Evolutionary conservation across 139 green algal species (phyloP).

Genomic region (Helicosporidium sp.): DNA sequence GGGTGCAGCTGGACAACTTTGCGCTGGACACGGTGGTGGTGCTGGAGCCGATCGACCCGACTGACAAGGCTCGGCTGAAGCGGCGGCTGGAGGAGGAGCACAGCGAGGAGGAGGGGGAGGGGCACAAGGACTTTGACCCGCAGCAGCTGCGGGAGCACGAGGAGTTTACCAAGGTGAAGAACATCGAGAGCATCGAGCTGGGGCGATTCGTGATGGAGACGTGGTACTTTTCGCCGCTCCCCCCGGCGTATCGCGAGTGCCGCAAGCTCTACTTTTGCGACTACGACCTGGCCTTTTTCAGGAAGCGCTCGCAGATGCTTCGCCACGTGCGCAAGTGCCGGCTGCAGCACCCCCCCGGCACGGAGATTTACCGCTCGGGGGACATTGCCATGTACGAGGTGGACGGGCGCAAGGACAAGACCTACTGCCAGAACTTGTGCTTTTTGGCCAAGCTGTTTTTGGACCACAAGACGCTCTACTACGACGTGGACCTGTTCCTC

Average conservation of each 20-base stretch:
- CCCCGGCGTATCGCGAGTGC: slow-evolving; percentile 69
- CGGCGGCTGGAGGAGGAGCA: slow-evolving; percentile 52
- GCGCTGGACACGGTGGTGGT: slow-evolving; percentile 46
- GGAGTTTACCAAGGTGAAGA: slow-evolving; percentile 98
- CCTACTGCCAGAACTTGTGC: slow-evolving; percentile 92
- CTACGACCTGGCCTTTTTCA: slow-evolving; percentile 65
- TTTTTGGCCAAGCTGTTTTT: slow-evolving; percentile 98
- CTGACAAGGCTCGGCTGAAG: slow-evolving; percentile 3
- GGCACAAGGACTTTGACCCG: slow-evolving; percentile 78
- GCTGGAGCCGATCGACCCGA: slow-evolving; percentile 12
- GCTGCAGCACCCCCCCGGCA: slow-evolving; percentile 77
- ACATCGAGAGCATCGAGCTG: slow-evolving; percentile 85
- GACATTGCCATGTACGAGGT: slow-evolving; percentile 80
- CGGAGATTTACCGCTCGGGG: slow-evolving; percentile 92
- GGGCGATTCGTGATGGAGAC: slow-evolving; percentile 86
- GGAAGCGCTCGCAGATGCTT: slow-evolving; percentile 62
- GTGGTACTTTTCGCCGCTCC: slow-evolving; percentile 96
- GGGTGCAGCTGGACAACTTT: slow-evolving; percentile 60
- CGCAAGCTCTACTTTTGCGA: slow-evolving; percentile 93
- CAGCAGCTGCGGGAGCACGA: slow-evolving; percentile 78
- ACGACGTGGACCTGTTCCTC: slow-evolving; percentile 97
- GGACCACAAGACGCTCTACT: slow-evolving; percentile 98
- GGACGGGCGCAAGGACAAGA: slow-evolving; percentile 56
- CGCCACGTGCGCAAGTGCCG: slow-evolving; percentile 77
- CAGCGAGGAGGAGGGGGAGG: slow-evolving; percentile 38